Base-by-base conservation (phyloP, 2,329 filamentous ascomycete genomes). In the Pseudogymnoascus sp. region DNA sequence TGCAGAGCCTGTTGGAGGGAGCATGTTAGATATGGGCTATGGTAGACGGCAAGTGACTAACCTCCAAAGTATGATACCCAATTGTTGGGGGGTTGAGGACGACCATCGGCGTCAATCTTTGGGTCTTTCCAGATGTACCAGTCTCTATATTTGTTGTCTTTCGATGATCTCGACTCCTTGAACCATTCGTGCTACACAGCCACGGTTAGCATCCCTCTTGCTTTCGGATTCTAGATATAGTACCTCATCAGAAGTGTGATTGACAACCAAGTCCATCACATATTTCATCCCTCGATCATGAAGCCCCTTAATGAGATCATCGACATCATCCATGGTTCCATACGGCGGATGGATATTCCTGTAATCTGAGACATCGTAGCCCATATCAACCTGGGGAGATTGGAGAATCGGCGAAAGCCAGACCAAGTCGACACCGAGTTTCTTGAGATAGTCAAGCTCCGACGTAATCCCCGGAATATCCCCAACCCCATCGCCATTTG, bases 251-350 rank as follows among this genome's bases (percentile, higher is more conserved):
- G 62, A 65, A 0, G 86, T 90, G 68, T 91, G 88, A 61, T 90
- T 91, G n/a, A 90, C 82, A 0, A 91, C 88, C 6, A 91, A 74
- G 65, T 91, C 87, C 65, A 90, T 81, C 9, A 91, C 80, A 7
- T 91, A 74, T 68, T 85, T 87, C 76, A 90, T 84, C 0, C 78
- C 81, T 2, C 83, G 74, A 4, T 74, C 65, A 63, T 89, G 85
- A 35, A 82, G 81, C 11, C 81, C 81, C 18, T 76, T 64, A 14
- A 89, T 82, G 30, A 91, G 70, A 0, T 74, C 72, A 58, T 90
- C 85, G 22, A 90, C 82, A 69, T 91, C 86, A 43, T 78, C 75
- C 14, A 90, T 75, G 1, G 82, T 86, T 5, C 88, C 88, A 64
- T 89, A 90, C 1, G 81, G 79, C 0, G 80, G 77, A 63, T 89